Conservation (phyloP, 768 basidiomycete species). For the Daedaleopsis nitida region DNA sequence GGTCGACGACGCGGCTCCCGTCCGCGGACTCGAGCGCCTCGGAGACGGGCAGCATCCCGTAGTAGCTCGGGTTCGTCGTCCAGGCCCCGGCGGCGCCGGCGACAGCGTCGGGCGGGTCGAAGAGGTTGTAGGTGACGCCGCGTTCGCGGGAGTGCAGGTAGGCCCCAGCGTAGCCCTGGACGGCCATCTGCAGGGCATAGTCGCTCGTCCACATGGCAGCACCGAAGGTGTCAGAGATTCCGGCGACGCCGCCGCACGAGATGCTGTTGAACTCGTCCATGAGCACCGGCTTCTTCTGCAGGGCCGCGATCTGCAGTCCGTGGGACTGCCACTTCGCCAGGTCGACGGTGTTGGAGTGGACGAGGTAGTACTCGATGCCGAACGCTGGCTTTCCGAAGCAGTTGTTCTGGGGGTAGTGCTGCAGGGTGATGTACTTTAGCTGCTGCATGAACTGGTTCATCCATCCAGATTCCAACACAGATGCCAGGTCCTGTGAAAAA, state of each 20-base stretch:
- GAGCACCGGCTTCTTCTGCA: conserved; percentile 39
- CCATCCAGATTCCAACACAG: conserved; percentile 45
- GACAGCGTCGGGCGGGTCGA: conserved; percentile 44
- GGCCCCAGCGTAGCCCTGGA: conserved; percentile 48
- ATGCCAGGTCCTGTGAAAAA: conserved; percentile 40
- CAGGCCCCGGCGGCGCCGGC: conserved; percentile 36
- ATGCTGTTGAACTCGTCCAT: conserved; percentile 59
- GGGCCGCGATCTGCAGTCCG: conserved; percentile 40
- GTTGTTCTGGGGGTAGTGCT: conserved; percentile 57
- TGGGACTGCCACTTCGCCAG: conserved; percentile 46
- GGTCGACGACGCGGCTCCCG: conserved; percentile 47
- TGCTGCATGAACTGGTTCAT: conserved; percentile 37
- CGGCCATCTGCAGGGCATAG: conserved; percentile 54
- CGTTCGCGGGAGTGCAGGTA: conserved; percentile 57
- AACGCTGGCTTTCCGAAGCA: conserved; percentile 35
- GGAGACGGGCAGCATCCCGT: conserved; percentile 47
- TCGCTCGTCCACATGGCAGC: conserved; percentile 54
- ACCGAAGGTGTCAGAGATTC: conserved; percentile 52
- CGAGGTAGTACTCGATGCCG: conserved; percentile 45
- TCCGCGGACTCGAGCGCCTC: conserved; percentile 45
- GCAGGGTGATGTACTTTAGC: conserved; percentile 53
- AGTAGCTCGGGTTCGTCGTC: conserved; percentile 53
- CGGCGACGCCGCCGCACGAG: conserved; percentile 53
- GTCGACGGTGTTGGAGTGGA: conserved; percentile 47
- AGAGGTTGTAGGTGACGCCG: conserved; percentile 54